Evolutionary conservation across 2,329 filamentous ascomycete species (phyloP).

Genomic region (Ceratocystis ficicola): DNA sequence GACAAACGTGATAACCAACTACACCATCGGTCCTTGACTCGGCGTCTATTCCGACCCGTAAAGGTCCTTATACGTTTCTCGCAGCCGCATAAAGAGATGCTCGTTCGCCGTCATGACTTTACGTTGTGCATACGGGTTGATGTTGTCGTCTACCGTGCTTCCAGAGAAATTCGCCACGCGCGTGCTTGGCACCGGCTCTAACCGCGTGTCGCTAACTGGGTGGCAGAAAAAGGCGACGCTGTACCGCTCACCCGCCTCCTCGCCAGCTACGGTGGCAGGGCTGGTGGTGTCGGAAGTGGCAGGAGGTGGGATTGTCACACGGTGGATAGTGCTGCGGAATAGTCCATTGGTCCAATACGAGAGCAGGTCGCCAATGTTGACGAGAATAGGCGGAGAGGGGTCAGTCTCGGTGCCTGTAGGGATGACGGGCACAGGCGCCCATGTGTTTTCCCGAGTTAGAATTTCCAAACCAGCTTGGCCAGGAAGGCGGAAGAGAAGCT

Average conservation of each 20-base stretch:
- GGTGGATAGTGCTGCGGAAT: slow-evolving; percentile 75
- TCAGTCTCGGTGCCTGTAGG: slow-evolving; percentile 49
- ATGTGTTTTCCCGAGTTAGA: slow-evolving; percentile 41
- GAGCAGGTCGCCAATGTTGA: slow-evolving; percentile 60
- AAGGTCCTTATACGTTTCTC: slow-evolving; percentile 45
- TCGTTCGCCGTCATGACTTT: slow-evolving; percentile 51
- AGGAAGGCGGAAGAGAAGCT: slow-evolving; percentile 68
- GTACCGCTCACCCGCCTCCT: slow-evolving; percentile 42
- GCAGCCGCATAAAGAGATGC: slow-evolving; percentile 49
- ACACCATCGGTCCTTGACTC: slow-evolving; percentile 6
- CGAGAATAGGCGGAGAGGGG: slow-evolving; percentile 58
- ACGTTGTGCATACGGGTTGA: slow-evolving; percentile 40
- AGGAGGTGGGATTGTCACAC: slow-evolving; percentile 56
- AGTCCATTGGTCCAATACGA: slow-evolving; percentile 87
- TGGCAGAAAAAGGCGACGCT: slow-evolving; percentile 60
- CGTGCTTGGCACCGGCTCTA: slow-evolving; percentile 50
- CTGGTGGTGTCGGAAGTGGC: background rate
- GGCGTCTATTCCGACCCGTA: slow-evolving; percentile 34
- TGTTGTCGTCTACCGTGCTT: slow-evolving; percentile 28
- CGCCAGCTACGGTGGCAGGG: slow-evolving; percentile 11
- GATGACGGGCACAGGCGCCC: slow-evolving; percentile 56
- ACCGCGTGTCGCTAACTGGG: slow-evolving; percentile 40
- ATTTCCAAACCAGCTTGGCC: slow-evolving; percentile 84
- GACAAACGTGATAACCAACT: slow-evolving; percentile 12
- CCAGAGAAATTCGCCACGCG: slow-evolving; percentile 37